Evolutionary conservation across 345 rosid species (phyloP).

Genomic region (Acer negundo): DNA sequence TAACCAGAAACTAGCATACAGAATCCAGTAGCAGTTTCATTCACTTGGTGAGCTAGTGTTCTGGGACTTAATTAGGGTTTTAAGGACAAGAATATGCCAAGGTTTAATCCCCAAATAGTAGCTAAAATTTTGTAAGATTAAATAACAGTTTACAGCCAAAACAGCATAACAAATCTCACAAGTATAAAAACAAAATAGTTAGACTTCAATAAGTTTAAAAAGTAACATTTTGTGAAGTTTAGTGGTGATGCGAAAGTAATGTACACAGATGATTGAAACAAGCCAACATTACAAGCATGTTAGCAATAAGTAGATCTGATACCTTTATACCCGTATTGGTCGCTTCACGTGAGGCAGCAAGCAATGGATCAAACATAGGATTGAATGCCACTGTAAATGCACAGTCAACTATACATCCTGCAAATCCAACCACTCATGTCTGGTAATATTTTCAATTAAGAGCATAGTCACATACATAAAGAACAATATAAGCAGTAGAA

Average conservation of each 20-base stretch:
- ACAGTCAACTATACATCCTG: constrained; percentile 89
- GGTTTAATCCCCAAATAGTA: neutral
- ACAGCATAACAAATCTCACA: neutral
- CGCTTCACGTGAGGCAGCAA: constrained; percentile 95
- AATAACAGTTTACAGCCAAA: neutral
- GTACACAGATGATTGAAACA: neutral
- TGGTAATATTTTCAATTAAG: constrained; percentile 10
- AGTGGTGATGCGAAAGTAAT: neutral
- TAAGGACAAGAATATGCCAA: neutral
- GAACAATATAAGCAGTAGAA: neutral
- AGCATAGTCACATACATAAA: neutral
- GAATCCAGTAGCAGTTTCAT: neutral
- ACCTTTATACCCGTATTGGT: constrained; percentile 98
- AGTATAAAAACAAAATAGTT: neutral
- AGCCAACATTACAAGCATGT: neutral
- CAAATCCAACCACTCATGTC: constrained; percentile 30
- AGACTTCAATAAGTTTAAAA: neutral
- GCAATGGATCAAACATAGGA: constrained; percentile 89
- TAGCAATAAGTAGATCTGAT: constrained; percentile 3
- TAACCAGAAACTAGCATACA: neutral
- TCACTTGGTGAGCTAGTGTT: neutral
- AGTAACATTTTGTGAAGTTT: neutral
- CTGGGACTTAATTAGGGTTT: neutral
- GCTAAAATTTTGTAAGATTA: neutral
- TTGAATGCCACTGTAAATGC: constrained; percentile 99